phyloP scores from a whole-genome alignment of 1,139 yeast genomes.

The Saccharomycopsis phalli region DNA sequence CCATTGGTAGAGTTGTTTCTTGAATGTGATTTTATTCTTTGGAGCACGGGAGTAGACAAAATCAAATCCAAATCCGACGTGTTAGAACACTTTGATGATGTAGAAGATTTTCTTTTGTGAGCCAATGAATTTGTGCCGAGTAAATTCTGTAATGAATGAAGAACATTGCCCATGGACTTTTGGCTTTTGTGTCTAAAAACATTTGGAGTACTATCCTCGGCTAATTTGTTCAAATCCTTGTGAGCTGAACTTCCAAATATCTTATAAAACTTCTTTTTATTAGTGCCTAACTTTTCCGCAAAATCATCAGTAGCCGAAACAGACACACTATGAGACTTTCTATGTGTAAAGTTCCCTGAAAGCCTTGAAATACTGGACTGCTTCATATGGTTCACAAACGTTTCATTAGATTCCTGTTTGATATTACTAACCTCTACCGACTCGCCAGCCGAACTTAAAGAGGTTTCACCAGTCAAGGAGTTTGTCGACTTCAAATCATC shows the following conservation, averaged over 20 bases:
- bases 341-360: conserved; percentile 3
- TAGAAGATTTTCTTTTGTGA: conserved; percentile 8
- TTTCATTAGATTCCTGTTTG: background rate
- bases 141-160: too few relatives aligned
- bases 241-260: conserved; percentile 3
- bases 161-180: background rate
- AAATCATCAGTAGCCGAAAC: conserved; percentile 14
- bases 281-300: conserved; percentile 1
- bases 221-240: conserved; percentile 3
- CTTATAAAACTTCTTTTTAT: conserved; percentile 4
- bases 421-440: background rate
- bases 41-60: conserved; percentile 11
- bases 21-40: conserved; percentile 5
- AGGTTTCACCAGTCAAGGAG: conserved; percentile 8
- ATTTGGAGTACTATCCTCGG: background rate
- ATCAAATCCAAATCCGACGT: conserved; percentile 11
- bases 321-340: conserved; percentile 17
- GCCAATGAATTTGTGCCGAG: too few relatives aligned
- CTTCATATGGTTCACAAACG: background rate
- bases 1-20: conserved; percentile 9
- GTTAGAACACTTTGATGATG: too few relatives aligned
- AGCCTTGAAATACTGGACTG: background rate
- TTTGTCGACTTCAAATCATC: conserved; percentile 6
- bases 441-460: conserved; percentile 9
- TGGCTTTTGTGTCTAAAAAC: background rate